phyloP scores from a whole-genome alignment of 345 rosid species.

The Gossypium mustelinum region DNA sequence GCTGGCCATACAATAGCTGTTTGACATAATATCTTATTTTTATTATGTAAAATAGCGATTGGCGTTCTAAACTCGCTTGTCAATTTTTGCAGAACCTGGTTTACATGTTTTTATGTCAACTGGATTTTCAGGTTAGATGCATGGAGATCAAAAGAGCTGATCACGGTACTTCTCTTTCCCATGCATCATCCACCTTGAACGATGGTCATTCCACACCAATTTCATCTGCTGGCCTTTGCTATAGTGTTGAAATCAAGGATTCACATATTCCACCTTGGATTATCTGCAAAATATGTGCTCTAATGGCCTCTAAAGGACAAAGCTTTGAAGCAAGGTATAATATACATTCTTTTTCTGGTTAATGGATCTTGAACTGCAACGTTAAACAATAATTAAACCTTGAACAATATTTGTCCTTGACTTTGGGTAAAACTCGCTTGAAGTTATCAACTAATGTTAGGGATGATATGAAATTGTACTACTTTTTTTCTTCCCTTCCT shows the following conservation, averaged over 20 bases:
- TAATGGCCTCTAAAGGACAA: conserved; percentile 47
- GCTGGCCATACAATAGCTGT: not conserved
- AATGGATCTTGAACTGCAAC: too few relatives aligned
- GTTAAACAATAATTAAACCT: too few relatives aligned
- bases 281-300: conserved; percentile 54
- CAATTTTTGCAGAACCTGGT: not conserved
- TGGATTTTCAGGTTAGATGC: conserved; percentile 67
- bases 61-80: not conserved
- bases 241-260: conserved; percentile 63
- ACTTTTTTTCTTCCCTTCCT: not conserved
- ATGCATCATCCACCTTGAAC: conserved; percentile 21
- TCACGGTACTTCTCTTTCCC: conserved; percentile 19
- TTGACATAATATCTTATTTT: not conserved
- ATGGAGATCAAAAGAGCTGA: conserved; percentile 46
- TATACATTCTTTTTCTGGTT: not conserved
- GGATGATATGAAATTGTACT: not conserved
- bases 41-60: not conserved
- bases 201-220: conserved; percentile 21
- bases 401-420: too few relatives aligned
- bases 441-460: not conserved
- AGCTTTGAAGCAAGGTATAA: conserved; percentile 75
- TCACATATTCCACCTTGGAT: conserved; percentile 85
- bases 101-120: conserved; percentile 12
- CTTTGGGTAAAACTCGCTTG: not conserved
- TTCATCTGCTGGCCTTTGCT: conserved; percentile 32